phyloP scores from a whole-genome alignment of 2,329 filamentous ascomycete species.

The Claviceps humidiphila region DNA sequence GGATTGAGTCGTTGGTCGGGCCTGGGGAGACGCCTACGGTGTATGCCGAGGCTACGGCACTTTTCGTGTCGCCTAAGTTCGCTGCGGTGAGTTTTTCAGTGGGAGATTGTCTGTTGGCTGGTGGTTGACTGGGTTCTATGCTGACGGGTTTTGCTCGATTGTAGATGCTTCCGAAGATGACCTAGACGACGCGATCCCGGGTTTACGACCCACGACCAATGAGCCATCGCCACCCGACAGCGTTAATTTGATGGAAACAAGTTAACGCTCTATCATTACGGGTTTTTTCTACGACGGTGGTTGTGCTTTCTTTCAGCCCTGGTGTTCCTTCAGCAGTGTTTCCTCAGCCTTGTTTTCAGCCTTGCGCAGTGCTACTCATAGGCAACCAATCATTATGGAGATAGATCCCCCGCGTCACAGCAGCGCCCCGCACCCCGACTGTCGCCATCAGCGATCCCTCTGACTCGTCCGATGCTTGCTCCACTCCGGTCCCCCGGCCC shows the following conservation, averaged over 20 bases:
- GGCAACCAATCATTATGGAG: no score
- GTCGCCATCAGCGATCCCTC: neutral
- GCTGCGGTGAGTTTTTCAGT: constrained; percentile 47
- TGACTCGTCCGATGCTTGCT: neutral
- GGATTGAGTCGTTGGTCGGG: constrained; percentile 63
- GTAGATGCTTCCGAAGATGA: neutral
- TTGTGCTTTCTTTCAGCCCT: no score
- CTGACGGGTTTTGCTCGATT: neutral
- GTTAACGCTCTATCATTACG: no score
- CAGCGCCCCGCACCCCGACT: neutral
- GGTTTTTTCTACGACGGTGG: no score
- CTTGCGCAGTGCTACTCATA: no score
- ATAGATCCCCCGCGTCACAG: neutral
- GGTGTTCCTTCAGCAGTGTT: no score
- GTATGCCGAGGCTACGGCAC: constrained; percentile 67
- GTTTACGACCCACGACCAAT: no score
- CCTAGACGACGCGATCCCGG: neutral
- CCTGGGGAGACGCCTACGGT: constrained; percentile 48
- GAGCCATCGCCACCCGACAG: no score
- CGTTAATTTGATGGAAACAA: no score
- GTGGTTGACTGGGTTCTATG: neutral
- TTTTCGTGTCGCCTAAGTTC: constrained; percentile 81
- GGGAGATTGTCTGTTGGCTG: no score
- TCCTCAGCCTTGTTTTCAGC: no score
- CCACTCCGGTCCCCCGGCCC: neutral